Evolutionary conservation across 768 basidiomycete genomes (phyloP), one percentile per base, ranked within the genome.

Genomic region (Tremella yokohamensis): DNA sequence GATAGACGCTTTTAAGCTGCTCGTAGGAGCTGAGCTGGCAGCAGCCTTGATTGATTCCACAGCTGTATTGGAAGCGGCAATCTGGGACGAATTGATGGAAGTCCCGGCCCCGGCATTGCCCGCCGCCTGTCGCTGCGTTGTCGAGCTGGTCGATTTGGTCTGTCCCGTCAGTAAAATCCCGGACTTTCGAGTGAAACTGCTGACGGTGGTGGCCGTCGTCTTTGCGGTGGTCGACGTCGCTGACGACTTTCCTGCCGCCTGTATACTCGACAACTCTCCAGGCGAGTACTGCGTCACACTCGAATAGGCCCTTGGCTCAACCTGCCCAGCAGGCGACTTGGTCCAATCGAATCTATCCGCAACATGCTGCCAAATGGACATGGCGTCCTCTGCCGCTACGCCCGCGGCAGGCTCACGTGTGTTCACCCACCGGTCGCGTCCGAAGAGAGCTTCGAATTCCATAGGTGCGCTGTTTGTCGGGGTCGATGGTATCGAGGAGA

Each of bases 241-340:
- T 34, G 44, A 48, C 4, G 40, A 39, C 25, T 53, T 60, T 25
- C 40, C 25, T n/a, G 44, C 51, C 26, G 52, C 40, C 26, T 60
- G 58, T n/a, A 53, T 53, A 50, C 58, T 60, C 20, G 37, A 34
- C 15, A 60, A 24, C 40, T 60, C 52, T 15, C 49, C 52, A 11
- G 58, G 58, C 15, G 58, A 54, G 19, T 54, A 40, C 47, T 53
- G 52, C 52, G 54, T 50, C 8, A 18, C 40, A 34, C 29, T 34
- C 29, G 29, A 34, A 34, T 34, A 34, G 6, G 29, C 29, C 29
- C 29, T 34, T 11, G 29, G 29, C 11, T 11, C 6, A 4, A 6
- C 29, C 11, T 34, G 29, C 29, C 29, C 29, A 11, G 6, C 29
- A 34, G 29, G 29, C 4, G n/a, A n/a, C n/a, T 11, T 34, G 29